A percentile compares a stretch with the other conserved stretches of the same genome.
phyloP scores from a whole-genome alignment of 2,329 filamentous ascomycete species.

The Ceratocystis papillata region DNA sequence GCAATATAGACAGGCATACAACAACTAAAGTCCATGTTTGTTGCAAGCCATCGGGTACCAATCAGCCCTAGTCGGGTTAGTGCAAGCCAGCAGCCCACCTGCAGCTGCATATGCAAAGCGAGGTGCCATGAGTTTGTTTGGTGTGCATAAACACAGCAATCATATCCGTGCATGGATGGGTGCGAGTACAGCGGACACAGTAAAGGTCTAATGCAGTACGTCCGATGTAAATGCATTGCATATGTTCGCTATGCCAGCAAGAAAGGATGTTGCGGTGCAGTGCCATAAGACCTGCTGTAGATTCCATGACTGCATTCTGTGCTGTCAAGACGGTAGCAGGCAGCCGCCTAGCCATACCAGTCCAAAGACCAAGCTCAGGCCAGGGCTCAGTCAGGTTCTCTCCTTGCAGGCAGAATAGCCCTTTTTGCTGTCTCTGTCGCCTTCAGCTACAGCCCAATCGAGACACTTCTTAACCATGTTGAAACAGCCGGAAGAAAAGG shows the following conservation, averaged over 20 bases:
- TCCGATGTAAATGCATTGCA: too few relatives aligned
- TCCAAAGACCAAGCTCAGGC: too few relatives aligned
- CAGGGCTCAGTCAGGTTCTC: too few relatives aligned
- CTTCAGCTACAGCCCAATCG: background rate
- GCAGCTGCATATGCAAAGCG: conserved; percentile 6
- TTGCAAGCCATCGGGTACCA: background rate
- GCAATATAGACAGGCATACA: too few relatives aligned
- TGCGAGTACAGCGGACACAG: too few relatives aligned
- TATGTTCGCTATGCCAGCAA: too few relatives aligned
- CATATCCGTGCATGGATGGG: background rate
- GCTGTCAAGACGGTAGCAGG: background rate
- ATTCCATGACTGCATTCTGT: background rate
- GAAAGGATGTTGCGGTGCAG: background rate
- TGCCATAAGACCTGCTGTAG: background rate
- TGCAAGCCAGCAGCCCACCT: background rate
- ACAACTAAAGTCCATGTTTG: background rate
- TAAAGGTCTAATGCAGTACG: too few relatives aligned
- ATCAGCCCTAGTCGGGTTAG: background rate
- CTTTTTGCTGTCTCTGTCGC: background rate
- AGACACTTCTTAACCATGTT: background rate
- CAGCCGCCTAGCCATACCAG: too few relatives aligned
- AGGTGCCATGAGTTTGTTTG: conserved; percentile 3
- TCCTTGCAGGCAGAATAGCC: too few relatives aligned
- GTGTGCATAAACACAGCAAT: conserved; percentile 3
- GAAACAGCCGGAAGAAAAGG: background rate